phyloP scores from a whole-genome alignment of 345 rosid genomes.

The Ailanthus altissimus region DNA sequence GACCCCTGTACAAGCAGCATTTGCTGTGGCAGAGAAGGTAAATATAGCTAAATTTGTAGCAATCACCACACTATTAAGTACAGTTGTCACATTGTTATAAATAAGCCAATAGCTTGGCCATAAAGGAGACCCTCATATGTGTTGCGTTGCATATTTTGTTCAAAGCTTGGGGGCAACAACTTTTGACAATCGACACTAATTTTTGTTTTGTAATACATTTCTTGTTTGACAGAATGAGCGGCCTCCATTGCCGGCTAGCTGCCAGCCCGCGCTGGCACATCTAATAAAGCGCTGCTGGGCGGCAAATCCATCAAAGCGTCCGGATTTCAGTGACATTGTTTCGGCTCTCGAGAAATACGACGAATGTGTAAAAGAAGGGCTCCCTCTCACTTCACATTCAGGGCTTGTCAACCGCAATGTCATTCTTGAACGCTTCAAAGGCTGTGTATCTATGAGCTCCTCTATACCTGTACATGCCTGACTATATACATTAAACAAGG shows the following conservation, averaged over 20 bases:
- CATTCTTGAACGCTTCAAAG: constrained; percentile 71
- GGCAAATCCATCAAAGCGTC: constrained; percentile 80
- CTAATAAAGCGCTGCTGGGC: constrained; percentile 95
- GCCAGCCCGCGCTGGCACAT: constrained; percentile 87
- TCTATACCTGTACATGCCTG: constrained; percentile 83
- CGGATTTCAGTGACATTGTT: constrained; percentile 84
- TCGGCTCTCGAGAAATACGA: constrained; percentile 78
- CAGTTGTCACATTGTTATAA: too few species aligned
- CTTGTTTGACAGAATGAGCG: constrained; percentile 69
- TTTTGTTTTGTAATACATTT: not conserved
- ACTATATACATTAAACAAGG: constrained; percentile 6
- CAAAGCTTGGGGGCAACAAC: not conserved
- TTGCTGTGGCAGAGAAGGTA: constrained; percentile 98
- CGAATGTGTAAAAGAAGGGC: constrained; percentile 84
- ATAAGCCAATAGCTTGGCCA: too few species aligned
- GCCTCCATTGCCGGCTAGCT: constrained; percentile 89
- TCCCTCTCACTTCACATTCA: constrained; percentile 77
- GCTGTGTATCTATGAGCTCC: constrained; percentile 69
- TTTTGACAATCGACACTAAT: not conserved
- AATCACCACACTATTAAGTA: too few species aligned
- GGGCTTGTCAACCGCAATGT: constrained; percentile 60
- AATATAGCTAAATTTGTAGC: not conserved
- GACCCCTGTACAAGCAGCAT: constrained; percentile 99
- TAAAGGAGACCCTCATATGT: too few species aligned
- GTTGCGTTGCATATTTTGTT: not conserved